Evolutionary conservation across 805 yeast genomes (phyloP).

Genomic region (Wickerhamiella spandovensis): DNA sequence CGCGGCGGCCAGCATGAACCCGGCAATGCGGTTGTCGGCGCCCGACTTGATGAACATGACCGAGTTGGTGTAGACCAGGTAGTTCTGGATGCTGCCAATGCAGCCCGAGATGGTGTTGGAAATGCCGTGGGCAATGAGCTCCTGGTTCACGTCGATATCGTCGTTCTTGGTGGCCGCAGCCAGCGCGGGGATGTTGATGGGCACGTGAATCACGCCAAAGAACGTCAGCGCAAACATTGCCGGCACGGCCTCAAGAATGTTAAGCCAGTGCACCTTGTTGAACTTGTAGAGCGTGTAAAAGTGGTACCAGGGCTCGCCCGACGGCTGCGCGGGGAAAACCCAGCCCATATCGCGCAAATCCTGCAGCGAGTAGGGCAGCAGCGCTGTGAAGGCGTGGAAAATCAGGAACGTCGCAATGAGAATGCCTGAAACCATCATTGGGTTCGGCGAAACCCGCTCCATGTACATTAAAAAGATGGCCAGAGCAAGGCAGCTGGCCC

Average conservation of each 20-base stretch:
- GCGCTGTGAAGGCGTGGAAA: constrained; percentile 55
- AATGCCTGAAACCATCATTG: constrained; percentile 68
- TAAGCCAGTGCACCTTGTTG: constrained; percentile 57
- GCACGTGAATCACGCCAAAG: constrained; percentile 91
- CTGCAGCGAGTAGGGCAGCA: constrained; percentile 56
- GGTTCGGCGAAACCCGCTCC: constrained; percentile 47
- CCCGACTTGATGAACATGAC: constrained; percentile 88
- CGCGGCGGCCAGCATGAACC: constrained; percentile 73
- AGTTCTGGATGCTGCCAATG: constrained; percentile 83
- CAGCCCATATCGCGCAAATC: constrained; percentile 64
- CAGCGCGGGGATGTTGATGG: constrained; percentile 93
- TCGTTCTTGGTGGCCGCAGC: constrained; percentile 81
- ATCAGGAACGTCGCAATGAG: constrained; percentile 56
- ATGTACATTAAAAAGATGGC: constrained; percentile 47
- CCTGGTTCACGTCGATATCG: constrained; percentile 75
- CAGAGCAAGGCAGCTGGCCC: constrained; percentile 57
- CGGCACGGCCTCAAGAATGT: constrained; percentile 59
- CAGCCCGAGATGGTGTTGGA: constrained; percentile 78
- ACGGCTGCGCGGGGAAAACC: constrained; percentile 58
- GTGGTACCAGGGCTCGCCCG: constrained; percentile 73
- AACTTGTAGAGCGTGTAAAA: constrained; percentile 68
- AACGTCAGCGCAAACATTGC: constrained; percentile 93
- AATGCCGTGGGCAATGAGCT: constrained; percentile 86
- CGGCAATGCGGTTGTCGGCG: constrained; percentile 80
- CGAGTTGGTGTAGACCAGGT: constrained; percentile 87